Evolutionary conservation across 768 basidiomycete species (phyloP).

Genomic region (Lactarius vividus): DNA sequence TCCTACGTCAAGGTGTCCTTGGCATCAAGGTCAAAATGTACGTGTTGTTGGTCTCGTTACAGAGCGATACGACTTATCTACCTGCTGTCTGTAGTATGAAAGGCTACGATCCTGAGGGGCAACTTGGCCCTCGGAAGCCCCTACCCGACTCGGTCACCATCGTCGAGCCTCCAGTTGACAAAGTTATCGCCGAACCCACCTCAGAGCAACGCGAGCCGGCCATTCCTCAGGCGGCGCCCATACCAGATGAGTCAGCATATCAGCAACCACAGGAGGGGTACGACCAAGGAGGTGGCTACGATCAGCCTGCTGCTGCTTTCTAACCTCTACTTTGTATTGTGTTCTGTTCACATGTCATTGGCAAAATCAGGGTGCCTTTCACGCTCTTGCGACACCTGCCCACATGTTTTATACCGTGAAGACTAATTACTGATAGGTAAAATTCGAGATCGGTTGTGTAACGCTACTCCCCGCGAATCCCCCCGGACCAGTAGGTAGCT

Average conservation of each 20-base stretch:
- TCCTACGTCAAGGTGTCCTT: constrained; percentile 97
- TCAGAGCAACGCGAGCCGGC: constrained; percentile 82
- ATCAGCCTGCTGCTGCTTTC: constrained; percentile 44
- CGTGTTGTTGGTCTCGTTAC: constrained; percentile 29
- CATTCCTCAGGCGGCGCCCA: constrained; percentile 47
- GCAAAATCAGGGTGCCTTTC: background rate
- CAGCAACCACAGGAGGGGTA: constrained; percentile 39
- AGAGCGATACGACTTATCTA: constrained; percentile 16
- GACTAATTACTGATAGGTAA: background rate
- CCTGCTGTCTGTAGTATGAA: constrained; percentile 74
- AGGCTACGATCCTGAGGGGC: constrained; percentile 90
- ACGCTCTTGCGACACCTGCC: background rate
- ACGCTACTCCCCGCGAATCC: constrained; percentile 53
- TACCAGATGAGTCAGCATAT: constrained; percentile 45
- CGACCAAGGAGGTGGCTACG: constrained; percentile 29
- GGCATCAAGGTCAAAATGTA: constrained; percentile 99
- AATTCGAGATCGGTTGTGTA: constrained; percentile 17
- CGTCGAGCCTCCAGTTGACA: constrained; percentile 86
- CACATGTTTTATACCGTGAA: background rate
- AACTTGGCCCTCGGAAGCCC: constrained; percentile 84
- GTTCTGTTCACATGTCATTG: background rate
- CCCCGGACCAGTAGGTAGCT: constrained; percentile 41
- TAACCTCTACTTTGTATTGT: constrained; percentile 37
- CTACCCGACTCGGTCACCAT: constrained; percentile 94
- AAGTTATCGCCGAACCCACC: constrained; percentile 82